Evolutionary conservation across 495 filamentous ascomycete genomes (phyloP), one percentile per base, ranked within the genome.

Genomic region (Durotheca rogersii): DNA sequence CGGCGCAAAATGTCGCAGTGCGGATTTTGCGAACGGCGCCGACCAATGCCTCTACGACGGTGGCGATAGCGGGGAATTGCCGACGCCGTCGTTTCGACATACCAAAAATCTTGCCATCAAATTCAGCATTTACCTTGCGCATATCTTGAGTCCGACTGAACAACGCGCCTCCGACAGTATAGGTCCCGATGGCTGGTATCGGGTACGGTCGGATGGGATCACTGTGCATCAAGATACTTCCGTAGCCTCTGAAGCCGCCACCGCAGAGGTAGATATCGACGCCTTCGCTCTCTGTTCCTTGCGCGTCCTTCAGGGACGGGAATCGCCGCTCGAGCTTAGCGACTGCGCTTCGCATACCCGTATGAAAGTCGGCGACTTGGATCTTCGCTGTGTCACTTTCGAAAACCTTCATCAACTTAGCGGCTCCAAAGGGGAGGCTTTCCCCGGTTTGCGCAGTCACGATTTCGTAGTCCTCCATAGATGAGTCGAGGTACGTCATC

Each of bases 181-280:
- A 95, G 2, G 90, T 84, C 29, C 93, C 91, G 67, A 95, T 85
- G 36, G 86, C 80, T 0, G 89, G 86, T 11, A 96, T 86, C 0
- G 91, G 91, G 55, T 96, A 96, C 0, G 84, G 85, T 38, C 80
- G 70, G 19, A 85, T 77, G 1, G 72, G 65, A 38, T 88, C 82
- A 38, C 79, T 76, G 61, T 82, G 74, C 78, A 94, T 86, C 11
- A 95, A 71, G 20, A 95, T 77, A 66, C 88, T 92, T 7, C 91
- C 90, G 72, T 93, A 96, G 19, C 91, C 91, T 11, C 91, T 77
- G 65, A 95, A 95, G 0, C 91, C 91, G 9, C 91, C 91, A 6
- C 91, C 91, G 41, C 87, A 94, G 36, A 96, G 80, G 64, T 92
- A 92, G 1, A 96, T 73, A 7, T 84, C 80, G 45, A 90, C 79